Conservation (phyloP, 1,139 yeast genomes). For the Magnusiomyces magnusii region DNA sequence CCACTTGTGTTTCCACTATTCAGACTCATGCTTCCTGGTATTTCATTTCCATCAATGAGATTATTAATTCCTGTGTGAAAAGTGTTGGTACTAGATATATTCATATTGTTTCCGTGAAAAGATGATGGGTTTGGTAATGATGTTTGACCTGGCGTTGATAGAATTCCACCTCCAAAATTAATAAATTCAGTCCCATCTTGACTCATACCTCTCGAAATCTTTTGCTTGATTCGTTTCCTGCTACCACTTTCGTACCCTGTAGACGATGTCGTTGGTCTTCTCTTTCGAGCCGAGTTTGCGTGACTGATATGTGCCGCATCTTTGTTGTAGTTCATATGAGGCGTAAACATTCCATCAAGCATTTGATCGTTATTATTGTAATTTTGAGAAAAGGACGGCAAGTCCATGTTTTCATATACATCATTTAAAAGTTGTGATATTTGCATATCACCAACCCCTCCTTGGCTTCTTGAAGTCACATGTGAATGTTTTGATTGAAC, state of each 20-base stretch:
- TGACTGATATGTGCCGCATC: background rate
- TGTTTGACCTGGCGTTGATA: background rate
- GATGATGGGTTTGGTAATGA: background rate
- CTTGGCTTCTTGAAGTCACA: background rate
- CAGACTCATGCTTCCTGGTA: background rate
- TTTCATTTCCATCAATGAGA: background rate
- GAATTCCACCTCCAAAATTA: constrained; percentile 1
- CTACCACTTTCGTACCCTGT: constrained; percentile 4
- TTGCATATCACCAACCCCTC: background rate
- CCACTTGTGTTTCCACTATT: background rate
- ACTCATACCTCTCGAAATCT: background rate
- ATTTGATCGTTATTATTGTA: background rate
- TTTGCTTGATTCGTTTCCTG: background rate
- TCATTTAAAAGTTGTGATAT: constrained; percentile 1
- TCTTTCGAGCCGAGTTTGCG: background rate
- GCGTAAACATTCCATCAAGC: constrained; percentile 5
- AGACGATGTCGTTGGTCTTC: background rate
- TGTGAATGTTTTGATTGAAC: constrained; percentile 4
- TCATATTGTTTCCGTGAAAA: background rate
- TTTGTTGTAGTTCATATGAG: background rate
- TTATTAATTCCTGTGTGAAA: background rate
- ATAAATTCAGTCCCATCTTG: constrained; percentile 5
- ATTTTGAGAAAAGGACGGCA: background rate
- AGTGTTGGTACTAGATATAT: background rate
- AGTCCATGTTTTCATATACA: constrained; percentile 1